These are phyloP conservation scores for Avena sativa DNA, from an alignment of 176 grass and related monocot genomes.

Conservation along the genomic window DNA sequence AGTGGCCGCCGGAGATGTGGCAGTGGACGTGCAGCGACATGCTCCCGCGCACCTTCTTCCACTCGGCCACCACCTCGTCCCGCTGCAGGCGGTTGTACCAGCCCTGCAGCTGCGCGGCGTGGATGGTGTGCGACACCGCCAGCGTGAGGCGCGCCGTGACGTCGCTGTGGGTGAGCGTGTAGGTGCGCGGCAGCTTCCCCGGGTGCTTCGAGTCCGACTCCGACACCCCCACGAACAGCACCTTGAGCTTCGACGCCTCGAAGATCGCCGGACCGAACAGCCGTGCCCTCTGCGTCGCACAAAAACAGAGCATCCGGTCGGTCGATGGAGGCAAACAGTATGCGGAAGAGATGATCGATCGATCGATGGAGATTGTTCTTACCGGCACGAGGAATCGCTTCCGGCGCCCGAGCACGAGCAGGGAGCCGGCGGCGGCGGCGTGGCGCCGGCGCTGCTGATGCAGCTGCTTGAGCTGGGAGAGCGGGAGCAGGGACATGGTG, in stretches of 20 bases:
- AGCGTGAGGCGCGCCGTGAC: slow-evolving; percentile 86
- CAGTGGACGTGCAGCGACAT: slow-evolving; percentile 99
- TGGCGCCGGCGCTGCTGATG: slow-evolving; percentile 27
- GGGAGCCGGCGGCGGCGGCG: background rate
- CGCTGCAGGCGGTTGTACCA: slow-evolving; percentile 96
- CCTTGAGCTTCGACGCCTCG: slow-evolving; percentile 98
- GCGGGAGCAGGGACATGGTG: slow-evolving; percentile 62
- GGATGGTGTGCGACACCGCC: slow-evolving; percentile 80
- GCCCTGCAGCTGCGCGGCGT: slow-evolving; percentile 87
- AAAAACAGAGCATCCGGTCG: background rate
- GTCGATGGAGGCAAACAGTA: background rate
- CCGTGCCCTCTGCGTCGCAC: slow-evolving; percentile 61
- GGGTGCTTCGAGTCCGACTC: slow-evolving; percentile 55
- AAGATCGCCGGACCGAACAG: slow-evolving; percentile 92
- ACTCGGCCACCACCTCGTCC: slow-evolving; percentile 97
- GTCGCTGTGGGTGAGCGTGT: slow-evolving; percentile 99
- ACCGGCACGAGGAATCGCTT: slow-evolving; percentile 53
- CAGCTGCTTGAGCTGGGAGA: slow-evolving; percentile 54
- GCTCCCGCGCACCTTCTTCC: slow-evolving; percentile 77
- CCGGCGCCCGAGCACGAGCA: slow-evolving; percentile 41
- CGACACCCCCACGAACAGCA: slow-evolving; percentile 78
- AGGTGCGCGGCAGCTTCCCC: slow-evolving; percentile 68
- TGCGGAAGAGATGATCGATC: background rate
- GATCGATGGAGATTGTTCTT: background rate
- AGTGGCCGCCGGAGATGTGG: slow-evolving; percentile 96